These are phyloP conservation scores for Pleodorina starrii DNA, from an alignment of 139 green algal species.

Conservation along the genomic window DNA sequence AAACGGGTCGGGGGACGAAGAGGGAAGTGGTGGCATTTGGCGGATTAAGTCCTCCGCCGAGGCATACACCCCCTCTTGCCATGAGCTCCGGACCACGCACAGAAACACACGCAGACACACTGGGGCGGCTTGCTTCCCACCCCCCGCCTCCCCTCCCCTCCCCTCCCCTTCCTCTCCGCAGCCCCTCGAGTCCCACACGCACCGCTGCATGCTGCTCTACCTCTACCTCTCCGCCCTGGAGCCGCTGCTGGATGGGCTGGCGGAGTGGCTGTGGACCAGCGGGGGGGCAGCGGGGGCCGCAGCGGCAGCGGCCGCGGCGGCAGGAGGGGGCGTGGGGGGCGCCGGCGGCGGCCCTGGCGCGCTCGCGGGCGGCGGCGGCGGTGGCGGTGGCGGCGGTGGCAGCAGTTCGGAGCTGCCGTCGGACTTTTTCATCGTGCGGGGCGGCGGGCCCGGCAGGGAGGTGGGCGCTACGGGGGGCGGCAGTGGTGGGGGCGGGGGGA, in stretches of 20 bases:
- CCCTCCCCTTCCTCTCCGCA: neutral
- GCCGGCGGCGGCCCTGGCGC: neutral
- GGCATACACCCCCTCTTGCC: too few species aligned
- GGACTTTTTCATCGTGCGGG: conserved; percentile 45
- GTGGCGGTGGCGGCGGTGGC: neutral
- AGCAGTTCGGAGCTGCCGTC: conserved; percentile 9
- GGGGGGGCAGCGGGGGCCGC: neutral
- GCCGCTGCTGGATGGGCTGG: conserved; percentile 34
- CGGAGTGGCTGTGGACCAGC: conserved; percentile 31
- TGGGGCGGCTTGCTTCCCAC: too few species aligned
- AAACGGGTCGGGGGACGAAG: too few species aligned
- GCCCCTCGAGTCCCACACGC: conserved; percentile 26
- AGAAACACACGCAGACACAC: too few species aligned
- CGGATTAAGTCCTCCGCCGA: too few species aligned
- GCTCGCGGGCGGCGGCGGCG: neutral
- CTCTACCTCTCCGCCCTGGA: conserved; percentile 34
- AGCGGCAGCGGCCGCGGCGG: neutral
- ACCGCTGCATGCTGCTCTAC: conserved; percentile 47
- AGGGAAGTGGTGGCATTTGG: too few species aligned
- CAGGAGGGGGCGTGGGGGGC: neutral
- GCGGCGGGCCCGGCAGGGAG: neutral
- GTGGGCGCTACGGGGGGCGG: neutral
- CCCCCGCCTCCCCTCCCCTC: too few species aligned
- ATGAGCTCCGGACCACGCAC: too few species aligned
- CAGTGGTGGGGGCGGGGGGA: neutral